phyloP scores from a whole-genome alignment of 1,284 basidiomycete species.

The Athelia sp. region DNA sequence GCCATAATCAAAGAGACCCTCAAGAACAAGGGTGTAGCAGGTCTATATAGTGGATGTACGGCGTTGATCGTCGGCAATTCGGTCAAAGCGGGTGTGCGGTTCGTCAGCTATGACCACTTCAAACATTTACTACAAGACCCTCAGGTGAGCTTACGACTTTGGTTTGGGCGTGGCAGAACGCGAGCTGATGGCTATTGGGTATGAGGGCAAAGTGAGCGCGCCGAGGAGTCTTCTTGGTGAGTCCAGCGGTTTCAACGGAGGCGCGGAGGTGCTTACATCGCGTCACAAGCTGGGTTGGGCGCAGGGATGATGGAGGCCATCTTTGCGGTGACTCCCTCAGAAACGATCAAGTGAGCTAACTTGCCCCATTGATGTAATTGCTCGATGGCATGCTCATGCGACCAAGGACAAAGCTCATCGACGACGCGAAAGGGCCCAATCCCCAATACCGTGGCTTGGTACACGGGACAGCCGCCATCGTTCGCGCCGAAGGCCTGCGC shows the following conservation, averaged over 20 bases:
- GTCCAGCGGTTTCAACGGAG: constrained; percentile 9
- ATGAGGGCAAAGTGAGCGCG: constrained; percentile 84
- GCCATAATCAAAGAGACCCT: constrained; percentile 70
- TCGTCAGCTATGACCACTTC: constrained; percentile 93
- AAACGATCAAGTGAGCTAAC: constrained; percentile 88
- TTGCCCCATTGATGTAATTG: background rate
- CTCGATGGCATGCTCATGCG: constrained; percentile 2
- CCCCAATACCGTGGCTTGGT: constrained; percentile 88
- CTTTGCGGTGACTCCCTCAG: constrained; percentile 94
- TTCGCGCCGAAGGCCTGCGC: constrained; percentile 76
- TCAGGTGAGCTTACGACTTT: constrained; percentile 46
- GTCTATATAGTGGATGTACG: constrained; percentile 83
- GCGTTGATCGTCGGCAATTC: constrained; percentile 90
- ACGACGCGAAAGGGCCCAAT: constrained; percentile 81
- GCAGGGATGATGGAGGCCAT: constrained; percentile 95
- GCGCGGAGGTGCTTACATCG: constrained; percentile 2
- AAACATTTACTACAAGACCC: constrained; percentile 81
- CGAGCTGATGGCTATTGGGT: constrained; percentile 6
- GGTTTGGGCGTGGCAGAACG: constrained; percentile 1
- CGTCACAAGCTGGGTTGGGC: constrained; percentile 76
- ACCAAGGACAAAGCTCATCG: constrained; percentile 92
- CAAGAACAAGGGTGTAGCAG: constrained; percentile 64
- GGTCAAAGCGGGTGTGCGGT: constrained; percentile 89
- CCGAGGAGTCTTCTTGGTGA: constrained; percentile 78
- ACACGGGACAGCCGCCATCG: constrained; percentile 81